phyloP scores from a whole-genome alignment of 2,329 filamentous ascomycete species.

The Fusarium sp. region DNA sequence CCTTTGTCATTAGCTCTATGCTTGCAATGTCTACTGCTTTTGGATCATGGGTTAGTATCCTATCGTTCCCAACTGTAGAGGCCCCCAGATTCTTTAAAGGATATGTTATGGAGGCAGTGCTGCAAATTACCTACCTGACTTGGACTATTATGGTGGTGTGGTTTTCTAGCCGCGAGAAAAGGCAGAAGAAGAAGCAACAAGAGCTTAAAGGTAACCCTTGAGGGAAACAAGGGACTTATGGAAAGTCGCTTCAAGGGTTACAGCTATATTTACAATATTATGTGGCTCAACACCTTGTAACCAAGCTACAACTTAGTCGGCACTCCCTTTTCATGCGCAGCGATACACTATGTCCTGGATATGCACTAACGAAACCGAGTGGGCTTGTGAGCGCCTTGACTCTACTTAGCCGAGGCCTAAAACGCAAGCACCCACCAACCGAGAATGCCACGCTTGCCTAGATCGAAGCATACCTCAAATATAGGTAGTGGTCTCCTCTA shows the following conservation, averaged over 20 bases:
- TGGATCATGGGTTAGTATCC: constrained; percentile 51
- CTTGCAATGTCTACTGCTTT: constrained; percentile 53
- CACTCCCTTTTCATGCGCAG: too few relatives aligned
- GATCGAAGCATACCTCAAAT: too few relatives aligned
- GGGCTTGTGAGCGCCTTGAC: too few relatives aligned
- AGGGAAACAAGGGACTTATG: too few relatives aligned
- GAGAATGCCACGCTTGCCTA: too few relatives aligned
- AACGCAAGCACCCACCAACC: too few relatives aligned
- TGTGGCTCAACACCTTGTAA: not conserved
- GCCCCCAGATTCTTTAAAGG: constrained; percentile 46
- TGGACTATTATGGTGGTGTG: constrained; percentile 20
- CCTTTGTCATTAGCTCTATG: constrained; percentile 47
- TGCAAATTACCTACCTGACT: constrained; percentile 19
- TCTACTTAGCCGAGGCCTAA: too few relatives aligned
- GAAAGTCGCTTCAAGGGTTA: not conserved
- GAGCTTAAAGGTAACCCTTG: not conserved
- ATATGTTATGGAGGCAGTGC: constrained; percentile 35
- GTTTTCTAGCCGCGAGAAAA: constrained; percentile 2
- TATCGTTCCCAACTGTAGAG: constrained; percentile 47
- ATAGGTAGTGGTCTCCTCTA: too few relatives aligned
- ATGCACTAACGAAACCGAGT: too few relatives aligned
- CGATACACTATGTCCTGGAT: too few relatives aligned
- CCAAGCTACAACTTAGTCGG: not conserved
- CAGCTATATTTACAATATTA: not conserved
- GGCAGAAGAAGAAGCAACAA: not conserved